Percentiles rank a stretch among this genome's conserved stretches.
Conservation (phyloP, 495 filamentous ascomycete species). For the Aspergillus asperescens region DNA sequence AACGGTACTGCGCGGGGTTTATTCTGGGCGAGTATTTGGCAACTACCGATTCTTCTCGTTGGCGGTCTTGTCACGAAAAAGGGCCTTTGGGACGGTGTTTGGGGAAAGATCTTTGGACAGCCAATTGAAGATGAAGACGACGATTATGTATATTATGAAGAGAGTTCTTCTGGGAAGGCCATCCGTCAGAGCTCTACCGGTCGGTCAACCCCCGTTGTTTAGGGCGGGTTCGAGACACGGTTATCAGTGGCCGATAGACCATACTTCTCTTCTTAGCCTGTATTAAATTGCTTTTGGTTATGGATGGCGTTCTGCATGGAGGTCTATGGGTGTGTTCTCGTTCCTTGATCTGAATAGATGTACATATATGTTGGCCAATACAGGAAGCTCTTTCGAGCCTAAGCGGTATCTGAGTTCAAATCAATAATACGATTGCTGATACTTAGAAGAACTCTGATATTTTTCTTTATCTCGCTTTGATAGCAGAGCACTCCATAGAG, state of each 20-base stretch:
- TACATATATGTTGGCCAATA: not conserved
- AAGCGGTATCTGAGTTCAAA: too few species aligned
- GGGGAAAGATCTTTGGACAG: conserved; percentile 57
- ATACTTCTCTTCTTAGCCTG: conserved; percentile 2
- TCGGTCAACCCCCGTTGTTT: not conserved
- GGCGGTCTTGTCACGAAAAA: conserved; percentile 92
- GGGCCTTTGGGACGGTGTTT: conserved; percentile 84
- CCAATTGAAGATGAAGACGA: conserved; percentile 41
- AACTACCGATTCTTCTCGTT: conserved; percentile 84
- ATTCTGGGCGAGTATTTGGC: conserved; percentile 99
- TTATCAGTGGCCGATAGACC: not conserved
- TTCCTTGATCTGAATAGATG: not conserved
- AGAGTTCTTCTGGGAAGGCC: not conserved
- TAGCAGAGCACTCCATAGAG: too few species aligned
- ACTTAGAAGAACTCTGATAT: too few species aligned
- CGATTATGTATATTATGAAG: conserved; percentile 36
- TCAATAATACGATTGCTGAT: too few species aligned
- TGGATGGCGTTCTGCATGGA: conserved; percentile 1
- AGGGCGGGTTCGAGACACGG: not conserved
- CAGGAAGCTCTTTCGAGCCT: too few species aligned
- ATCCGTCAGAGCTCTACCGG: not conserved
- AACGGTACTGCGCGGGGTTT: conserved; percentile 77
- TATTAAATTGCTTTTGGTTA: conserved; percentile 3
- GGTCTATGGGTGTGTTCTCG: not conserved
- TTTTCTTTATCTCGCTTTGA: too few species aligned